Base-by-base conservation (phyloP, 2,329 filamentous ascomycete species). In the Aspergillus melleus region DNA sequence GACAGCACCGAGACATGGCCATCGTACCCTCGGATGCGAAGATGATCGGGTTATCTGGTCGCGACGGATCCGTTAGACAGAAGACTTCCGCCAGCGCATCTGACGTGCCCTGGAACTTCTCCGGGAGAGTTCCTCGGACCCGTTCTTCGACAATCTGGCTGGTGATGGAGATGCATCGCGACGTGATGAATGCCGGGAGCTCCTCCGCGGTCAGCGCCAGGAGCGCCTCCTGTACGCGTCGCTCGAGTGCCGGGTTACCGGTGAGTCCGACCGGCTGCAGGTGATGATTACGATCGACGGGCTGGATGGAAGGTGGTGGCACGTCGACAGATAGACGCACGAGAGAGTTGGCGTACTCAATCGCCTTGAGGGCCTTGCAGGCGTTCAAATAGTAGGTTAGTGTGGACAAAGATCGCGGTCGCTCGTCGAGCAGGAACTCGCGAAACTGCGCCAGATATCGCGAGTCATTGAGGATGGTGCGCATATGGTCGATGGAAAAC, bases 51-150 rank as follows among this genome's bases (percentile, higher is more conserved):
- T 92, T 91, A 62, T 91, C 90, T 2, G 83, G 79, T 59, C 89
- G 80, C 1, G 88, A 89, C 9, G 90, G 89, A 71, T 93, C 90
- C 0, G 88, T 90, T 57, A 92, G 73, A 70, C 89, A 92, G 66
- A 92, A 92, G 0, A 91, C 89, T 70, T 92, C 89, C 0, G 89
- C 90, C 60, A 92, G 73, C 0, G 89, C 89, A 71, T 92, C 89
- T 0, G 88, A 90, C n/a, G 88, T 83, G 49, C 90, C 86, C 49
- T 84, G 81, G 24, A 91, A 76, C 66, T 88, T 81, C 1, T 83
- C 77, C 2, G 89, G 85, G 24, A 91, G 72, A 1, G 85, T 89
- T 4, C 89, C 88, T 0, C 86, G 88, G 22, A 92, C 86, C 20
- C 88, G 82, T 61, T 85, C 82, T 63, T 86, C 84, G 42, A 92